These are phyloP conservation scores for Thelonectria olida DNA, from an alignment of 2,329 filamentous ascomycete species.

Conservation along the genomic window DNA sequence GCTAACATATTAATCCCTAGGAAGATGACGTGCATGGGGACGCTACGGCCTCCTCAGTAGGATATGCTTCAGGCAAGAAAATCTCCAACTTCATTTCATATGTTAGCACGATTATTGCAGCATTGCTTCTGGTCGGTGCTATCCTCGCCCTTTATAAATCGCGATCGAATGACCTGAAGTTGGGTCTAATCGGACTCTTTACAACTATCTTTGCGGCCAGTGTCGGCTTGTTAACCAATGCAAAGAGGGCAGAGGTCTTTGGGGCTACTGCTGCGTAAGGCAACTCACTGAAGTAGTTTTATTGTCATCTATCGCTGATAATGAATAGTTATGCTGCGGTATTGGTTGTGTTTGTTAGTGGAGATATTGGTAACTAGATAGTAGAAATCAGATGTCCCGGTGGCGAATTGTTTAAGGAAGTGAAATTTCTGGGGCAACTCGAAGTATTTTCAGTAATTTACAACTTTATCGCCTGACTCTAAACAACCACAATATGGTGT, in stretches of 20 bases:
- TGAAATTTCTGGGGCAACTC: too few species aligned
- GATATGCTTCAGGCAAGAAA: background rate
- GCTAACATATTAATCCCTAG: too few species aligned
- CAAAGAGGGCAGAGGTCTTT: background rate
- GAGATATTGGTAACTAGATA: background rate
- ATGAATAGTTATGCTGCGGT: background rate
- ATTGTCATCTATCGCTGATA: background rate
- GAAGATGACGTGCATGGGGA: background rate
- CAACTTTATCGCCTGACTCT: too few species aligned
- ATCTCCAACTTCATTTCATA: conserved; percentile 16
- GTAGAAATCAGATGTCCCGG: too few species aligned
- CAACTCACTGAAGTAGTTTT: background rate
- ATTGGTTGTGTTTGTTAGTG: background rate
- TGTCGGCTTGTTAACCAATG: background rate
- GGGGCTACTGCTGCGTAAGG: background rate
- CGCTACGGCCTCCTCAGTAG: background rate
- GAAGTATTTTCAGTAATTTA: too few species aligned
- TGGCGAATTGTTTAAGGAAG: too few species aligned
- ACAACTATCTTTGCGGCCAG: conserved; percentile 6
- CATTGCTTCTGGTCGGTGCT: conserved; percentile 13
- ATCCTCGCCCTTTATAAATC: conserved; percentile 18
- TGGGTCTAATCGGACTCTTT: conserved; percentile 19
- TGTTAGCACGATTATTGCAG: conserved; percentile 11
- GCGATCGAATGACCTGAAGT: conserved; percentile 1
- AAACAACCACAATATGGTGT: too few species aligned